Percentiles rank a stretch among this genome's conserved stretches.
These are phyloP conservation scores for Citrullus mucosospermus DNA, from an alignment of 306 rosid genomes.

Conservation along the genomic window DNA sequence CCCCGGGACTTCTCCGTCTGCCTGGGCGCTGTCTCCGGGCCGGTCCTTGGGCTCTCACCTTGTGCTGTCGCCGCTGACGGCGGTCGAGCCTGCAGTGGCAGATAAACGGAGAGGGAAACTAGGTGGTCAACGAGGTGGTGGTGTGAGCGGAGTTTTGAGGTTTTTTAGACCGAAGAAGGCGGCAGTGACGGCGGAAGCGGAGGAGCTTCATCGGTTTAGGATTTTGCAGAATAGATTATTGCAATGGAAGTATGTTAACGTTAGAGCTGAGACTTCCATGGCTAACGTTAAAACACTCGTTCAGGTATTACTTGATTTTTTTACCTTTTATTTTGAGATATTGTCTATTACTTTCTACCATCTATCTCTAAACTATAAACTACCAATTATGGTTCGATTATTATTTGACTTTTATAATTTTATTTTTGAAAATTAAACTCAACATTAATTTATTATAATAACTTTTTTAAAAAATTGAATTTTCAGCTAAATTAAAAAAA, in stretches of 20 bases:
- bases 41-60: conserved; percentile 19
- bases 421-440: too few relatives aligned
- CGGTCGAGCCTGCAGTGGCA: neutral
- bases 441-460: too few relatives aligned
- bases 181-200: conserved; percentile 19
- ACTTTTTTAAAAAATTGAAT: too few relatives aligned
- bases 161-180: conserved; percentile 52
- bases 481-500: too few relatives aligned
- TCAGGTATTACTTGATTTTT: conserved; percentile 23
- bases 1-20: conserved; percentile 25
- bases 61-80: neutral
- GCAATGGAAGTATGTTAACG: conserved; percentile 68
- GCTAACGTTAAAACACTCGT: conserved; percentile 16
- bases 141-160: conserved; percentile 44
- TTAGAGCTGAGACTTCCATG: conserved; percentile 31
- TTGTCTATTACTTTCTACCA: neutral
- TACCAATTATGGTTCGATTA: too few relatives aligned
- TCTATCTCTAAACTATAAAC: too few relatives aligned
- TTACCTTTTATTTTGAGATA: neutral
- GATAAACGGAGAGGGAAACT: conserved; percentile 1
- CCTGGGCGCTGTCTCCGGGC: conserved; percentile 83
- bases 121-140: neutral
- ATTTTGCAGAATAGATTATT: conserved; percentile 42
- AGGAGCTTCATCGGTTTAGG: conserved; percentile 39
- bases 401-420: too few relatives aligned